Base-by-base conservation (phyloP, 2,329 filamentous ascomycete species). In the Hymenoscyphus occultus region DNA sequence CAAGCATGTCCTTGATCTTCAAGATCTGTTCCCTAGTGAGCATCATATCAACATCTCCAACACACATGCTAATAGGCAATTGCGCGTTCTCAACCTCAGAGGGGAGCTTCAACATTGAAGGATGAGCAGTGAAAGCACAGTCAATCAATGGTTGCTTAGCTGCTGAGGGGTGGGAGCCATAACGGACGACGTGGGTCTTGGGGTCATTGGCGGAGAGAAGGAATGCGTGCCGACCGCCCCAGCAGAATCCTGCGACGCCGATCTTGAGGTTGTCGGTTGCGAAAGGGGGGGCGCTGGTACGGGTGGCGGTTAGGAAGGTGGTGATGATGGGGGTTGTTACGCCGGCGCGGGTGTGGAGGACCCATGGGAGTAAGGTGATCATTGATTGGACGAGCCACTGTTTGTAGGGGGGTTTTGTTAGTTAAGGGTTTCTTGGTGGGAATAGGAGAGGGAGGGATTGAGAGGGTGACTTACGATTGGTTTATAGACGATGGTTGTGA, bases 211-310 rank as follows among this genome's bases (percentile, higher is more conserved):
- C 78, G 12, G 80, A 77, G 3, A 88, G 79, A n/a, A 80, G 72
- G 9, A 85, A 72, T 2, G 79, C 76, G 68, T 86, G 81, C 67
- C 83, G 83, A 31, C 84, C 86, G 31, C 86, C 86, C 86, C 86
- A 89, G 77, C 85, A 88, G 76, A 86, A 88, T 0, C 86, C 87
- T 0, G 83, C 83, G 0, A 79, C 82, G 28, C 81, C 84, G 57
- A 88, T 75, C 64, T 79, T 80, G 6, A 78, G 71, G 14, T 71
- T 64, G 19, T 73, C 64, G n/a, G 73, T 71, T 63, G 62, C 60
- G 63, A 69, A 73, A 14, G 72, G 71, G 9, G 72, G 65, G 9
- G 69, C 64, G 10, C 64, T 70, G 9, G 73, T 71, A 16, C 78
- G 77, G 5, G 81, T 69, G 3, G 71, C 68, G 42, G 70, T 64